Base-by-base conservation (phyloP, 352 stramenopile genomes). In the Globisporangium irregulare region DNA sequence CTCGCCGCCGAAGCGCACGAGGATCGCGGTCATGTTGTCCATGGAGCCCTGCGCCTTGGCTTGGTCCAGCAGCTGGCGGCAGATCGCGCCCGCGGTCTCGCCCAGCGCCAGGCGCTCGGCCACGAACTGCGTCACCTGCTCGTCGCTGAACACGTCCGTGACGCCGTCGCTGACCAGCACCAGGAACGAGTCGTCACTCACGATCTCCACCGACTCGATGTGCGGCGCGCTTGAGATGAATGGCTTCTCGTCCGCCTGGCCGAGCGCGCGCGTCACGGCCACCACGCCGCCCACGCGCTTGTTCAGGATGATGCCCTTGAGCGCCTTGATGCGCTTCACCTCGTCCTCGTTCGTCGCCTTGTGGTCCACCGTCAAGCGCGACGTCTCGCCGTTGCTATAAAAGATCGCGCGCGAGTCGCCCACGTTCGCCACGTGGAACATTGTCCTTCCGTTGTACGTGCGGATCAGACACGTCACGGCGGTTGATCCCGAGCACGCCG, bases 21-120 rank as follows among this genome's bases (percentile, higher is more conserved):
- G 78, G 62, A 92, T 80, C 32, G 77, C 83, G 25, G 83, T 93
- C 84, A 94, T 92, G 72, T 94, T 94, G 79, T 94, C 86, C 75
- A 86, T 85, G 51, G 86, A 84, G 32, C 83, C 84, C 62, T 82
- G 77, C 34, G 67, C 64, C 68, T 92, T 92, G 25, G 84, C 83
- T 54, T 88, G 72, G n/a, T 90, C 80, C 14, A 94, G 73, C 27
- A 94, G 61, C 59, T 77, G 76, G 62, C 82, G 82, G 72, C 83
- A 89, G 69, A 92, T 84, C 7, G 71, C 73, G 58, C 86, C 74
- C 27, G 80, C 77, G 24, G 79, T 80, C 46, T 87, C 80, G 25
- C 82, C 81, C 18, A 71, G 70, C 14, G 64, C 59, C 5, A 92
- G 77, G 10, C 79, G 75, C 32, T 77, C 71, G 27, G 59, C 53